Percentiles rank a stretch among this genome's conserved stretches.
Conservation (phyloP, 768 basidiomycete genomes). For the Cubamyces sp. region DNA sequence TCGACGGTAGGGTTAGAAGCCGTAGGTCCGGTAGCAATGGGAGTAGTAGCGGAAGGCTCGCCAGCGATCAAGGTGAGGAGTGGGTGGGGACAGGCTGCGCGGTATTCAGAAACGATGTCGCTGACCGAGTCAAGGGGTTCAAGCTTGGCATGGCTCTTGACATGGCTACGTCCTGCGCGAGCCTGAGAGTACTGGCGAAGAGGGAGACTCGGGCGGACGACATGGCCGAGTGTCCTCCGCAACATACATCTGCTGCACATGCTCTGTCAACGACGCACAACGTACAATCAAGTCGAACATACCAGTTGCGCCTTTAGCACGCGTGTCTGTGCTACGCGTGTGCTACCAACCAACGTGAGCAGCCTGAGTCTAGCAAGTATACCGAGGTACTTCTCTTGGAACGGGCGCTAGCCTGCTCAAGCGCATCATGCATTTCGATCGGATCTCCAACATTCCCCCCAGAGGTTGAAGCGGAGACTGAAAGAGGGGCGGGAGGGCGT, state of each 20-base stretch:
- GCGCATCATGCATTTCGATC: not conserved
- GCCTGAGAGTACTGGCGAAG: not conserved
- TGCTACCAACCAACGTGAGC: too few species aligned
- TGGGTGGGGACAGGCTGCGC: not conserved
- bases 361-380: too few species aligned
- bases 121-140: not conserved
- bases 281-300: not conserved
- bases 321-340: not conserved
- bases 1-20: not conserved
- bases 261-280: not conserved
- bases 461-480: conserved; percentile 5
- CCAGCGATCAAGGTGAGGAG: not conserved
- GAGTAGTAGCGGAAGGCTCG: too few species aligned
- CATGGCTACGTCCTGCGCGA: not conserved
- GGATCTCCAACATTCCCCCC: not conserved
- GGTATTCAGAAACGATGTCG: not conserved
- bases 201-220: not conserved
- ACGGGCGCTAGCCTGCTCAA: not conserved
- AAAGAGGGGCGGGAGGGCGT: not conserved
- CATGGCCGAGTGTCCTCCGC: conserved; percentile 14
- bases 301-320: conserved; percentile 1
- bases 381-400: too few species aligned
- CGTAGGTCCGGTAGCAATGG: not conserved
- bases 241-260: conserved; percentile 25
- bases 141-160: not conserved